Base-by-base conservation (phyloP, 305 asterid genomes). In the Withania somnifera region DNA sequence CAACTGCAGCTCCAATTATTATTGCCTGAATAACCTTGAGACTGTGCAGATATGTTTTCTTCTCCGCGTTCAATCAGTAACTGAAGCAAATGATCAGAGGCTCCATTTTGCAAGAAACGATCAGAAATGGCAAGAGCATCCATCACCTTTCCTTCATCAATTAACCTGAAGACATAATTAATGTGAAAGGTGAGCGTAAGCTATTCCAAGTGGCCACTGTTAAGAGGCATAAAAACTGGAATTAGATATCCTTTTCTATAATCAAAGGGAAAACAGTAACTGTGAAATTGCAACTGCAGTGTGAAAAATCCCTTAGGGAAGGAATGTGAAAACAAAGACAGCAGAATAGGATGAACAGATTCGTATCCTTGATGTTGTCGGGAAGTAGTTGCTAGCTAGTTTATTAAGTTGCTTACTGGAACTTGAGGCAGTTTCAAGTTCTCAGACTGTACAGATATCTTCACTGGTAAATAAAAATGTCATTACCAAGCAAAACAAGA, bases 41-140 rank as follows among this genome's bases (percentile, higher is more conserved):
- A 81, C 84, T 83, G 91, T 77, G 83, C 95, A 6, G 91, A 64
- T 47, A 84, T 52, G 83, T 87, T 91, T 79, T 93, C 97, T 87
- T 94, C 98, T 28, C 84, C 94, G 80, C 84, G 87, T 82, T 86
- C 88, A 84, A 94, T 87, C 84, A 96, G 93, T 88, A 93, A 88
- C 88, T 92, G 91, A 88, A 96, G 99, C 88, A 96, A 86, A 84
- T 87, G 87, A 81, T 96, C 99, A 56, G 99, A 91, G 83, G 98
- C 98, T 80, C 99, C 99, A 86, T 86, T 90, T 53, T 91, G 92
- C 90, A 94, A 87, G 92, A 92, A 94, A 84, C 99, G 99, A 84
- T 96, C 99, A 9, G 99, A 94, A 56, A 96, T 90, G 83, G 97
- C 98, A 79, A 94, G 97, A 85, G 99, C 99, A 92, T 96, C 99